Percentiles rank a stretch among this genome's conserved stretches.
Evolutionary conservation across 345 rosid species (phyloP).

Genomic region (Cardamine chenopodiifolia): DNA sequence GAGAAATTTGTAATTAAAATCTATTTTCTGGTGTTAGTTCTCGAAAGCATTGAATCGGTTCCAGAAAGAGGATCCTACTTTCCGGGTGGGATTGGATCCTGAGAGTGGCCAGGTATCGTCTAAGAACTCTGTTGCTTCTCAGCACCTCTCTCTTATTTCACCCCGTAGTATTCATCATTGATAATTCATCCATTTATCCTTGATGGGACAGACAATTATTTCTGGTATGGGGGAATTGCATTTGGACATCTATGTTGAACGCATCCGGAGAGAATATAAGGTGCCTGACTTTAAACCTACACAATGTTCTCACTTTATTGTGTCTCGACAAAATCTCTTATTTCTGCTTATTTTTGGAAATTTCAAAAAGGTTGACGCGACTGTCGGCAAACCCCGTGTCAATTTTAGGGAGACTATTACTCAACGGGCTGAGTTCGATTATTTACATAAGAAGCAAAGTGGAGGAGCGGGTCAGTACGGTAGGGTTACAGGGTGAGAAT

Average conservation of each 20-base stretch:
- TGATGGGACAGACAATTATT: constrained; percentile 74
- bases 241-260: constrained; percentile 93
- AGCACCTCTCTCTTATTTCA: background rate
- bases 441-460: constrained; percentile 95
- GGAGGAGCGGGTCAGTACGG: constrained; percentile 99
- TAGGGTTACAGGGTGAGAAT: constrained; percentile 78
- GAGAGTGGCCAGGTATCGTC: constrained; percentile 86
- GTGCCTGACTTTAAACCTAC: constrained; percentile 43
- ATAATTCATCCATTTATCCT: constrained; percentile 14
- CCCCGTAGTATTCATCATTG: background rate
- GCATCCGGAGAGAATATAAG: constrained; percentile 94
- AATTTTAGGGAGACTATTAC: constrained; percentile 96
- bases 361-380: constrained; percentile 81
- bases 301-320: background rate
- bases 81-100: constrained; percentile 97
- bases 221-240: constrained; percentile 99
- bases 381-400: constrained; percentile 97
- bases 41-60: constrained; percentile 98
- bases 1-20: background rate
- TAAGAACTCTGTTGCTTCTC: background rate
- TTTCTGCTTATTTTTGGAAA: constrained; percentile 1
- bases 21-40: constrained; percentile 54
- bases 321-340: background rate
- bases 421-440: constrained; percentile 86
- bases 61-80: constrained; percentile 96